Percentiles rank a stretch among this genome's conserved stretches.
Conservation (phyloP, 2,329 filamentous ascomycete species). For the Penicillium crustosum region DNA sequence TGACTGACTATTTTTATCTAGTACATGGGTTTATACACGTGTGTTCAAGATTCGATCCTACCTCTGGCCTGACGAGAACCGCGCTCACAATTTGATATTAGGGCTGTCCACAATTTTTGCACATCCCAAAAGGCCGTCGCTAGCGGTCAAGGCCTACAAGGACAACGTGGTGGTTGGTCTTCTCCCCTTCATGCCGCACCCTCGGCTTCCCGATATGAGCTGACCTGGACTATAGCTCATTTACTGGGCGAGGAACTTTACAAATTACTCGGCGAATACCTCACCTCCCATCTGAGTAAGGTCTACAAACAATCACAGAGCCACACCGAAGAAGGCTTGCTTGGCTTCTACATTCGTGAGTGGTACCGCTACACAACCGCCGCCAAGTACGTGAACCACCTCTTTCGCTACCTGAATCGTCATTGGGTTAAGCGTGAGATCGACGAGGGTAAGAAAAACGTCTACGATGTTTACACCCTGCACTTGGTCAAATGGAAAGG, state of each 20-base stretch:
- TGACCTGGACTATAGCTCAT: slow-evolving; percentile 61
- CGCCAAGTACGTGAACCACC: slow-evolving; percentile 94
- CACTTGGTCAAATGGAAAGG: slow-evolving; percentile 94
- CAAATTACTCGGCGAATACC: slow-evolving; percentile 82
- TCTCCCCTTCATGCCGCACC: background rate
- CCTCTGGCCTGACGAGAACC: slow-evolving; percentile 24
- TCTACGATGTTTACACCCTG: slow-evolving; percentile 96
- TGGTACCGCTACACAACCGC: slow-evolving; percentile 95
- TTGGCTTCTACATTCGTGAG: slow-evolving; percentile 92
- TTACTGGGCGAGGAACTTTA: slow-evolving; percentile 95
- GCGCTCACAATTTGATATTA: slow-evolving; percentile 38
- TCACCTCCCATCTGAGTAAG: slow-evolving; percentile 70
- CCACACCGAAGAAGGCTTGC: slow-evolving; percentile 84
- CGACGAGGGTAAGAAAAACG: slow-evolving; percentile 96
- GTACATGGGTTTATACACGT: slow-evolving; percentile 98
- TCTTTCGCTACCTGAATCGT: slow-evolving; percentile 93
- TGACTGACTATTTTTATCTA: slow-evolving; percentile 35
- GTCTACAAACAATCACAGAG: slow-evolving; percentile 71
- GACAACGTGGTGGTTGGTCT: slow-evolving; percentile 70
- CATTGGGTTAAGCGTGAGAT: slow-evolving; percentile 99
- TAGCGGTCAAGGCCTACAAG: slow-evolving; percentile 51
- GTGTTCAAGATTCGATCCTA: slow-evolving; percentile 13
- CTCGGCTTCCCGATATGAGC: background rate
- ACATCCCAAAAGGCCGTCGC: slow-evolving; percentile 91
- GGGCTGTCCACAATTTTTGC: slow-evolving; percentile 96